phyloP scores from a whole-genome alignment of 495 filamentous ascomycete genomes.

The Hyaloscypha variabilis region DNA sequence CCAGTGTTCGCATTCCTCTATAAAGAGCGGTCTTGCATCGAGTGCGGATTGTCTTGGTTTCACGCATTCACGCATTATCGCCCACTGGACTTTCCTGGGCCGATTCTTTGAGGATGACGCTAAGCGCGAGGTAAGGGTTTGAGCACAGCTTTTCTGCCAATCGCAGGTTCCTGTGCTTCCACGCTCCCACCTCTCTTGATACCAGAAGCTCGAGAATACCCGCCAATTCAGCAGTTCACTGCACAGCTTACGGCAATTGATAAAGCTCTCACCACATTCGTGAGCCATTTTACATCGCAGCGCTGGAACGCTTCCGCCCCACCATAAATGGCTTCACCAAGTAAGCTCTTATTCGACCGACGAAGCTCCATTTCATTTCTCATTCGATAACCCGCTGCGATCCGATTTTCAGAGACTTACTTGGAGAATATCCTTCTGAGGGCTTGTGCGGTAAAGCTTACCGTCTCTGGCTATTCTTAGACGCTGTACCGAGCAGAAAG shows the following conservation, averaged over 20 bases:
- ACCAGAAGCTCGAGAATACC: background rate
- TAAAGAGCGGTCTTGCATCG: background rate
- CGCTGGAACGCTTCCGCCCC: background rate
- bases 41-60: background rate
- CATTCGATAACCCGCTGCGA: conserved; percentile 6
- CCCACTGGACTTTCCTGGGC: background rate
- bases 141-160: conserved; percentile 3
- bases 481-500: background rate
- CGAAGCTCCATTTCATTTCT: conserved; percentile 25
- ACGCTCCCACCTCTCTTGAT: conserved; percentile 1
- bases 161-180: background rate
- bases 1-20: background rate
- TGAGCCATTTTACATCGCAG: background rate
- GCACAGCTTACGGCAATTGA: conserved; percentile 1
- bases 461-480: background rate
- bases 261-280: background rate
- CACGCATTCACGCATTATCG: background rate
- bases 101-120: background rate
- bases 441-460: background rate
- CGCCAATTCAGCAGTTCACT: background rate
- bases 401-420: too few relatives aligned
- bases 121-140: background rate
- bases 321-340: conserved; percentile 29
- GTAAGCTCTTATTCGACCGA: conserved; percentile 24
- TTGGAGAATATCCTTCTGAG: background rate